phyloP scores from a whole-genome alignment of 768 basidiomycete species.

The Galerina sulciceps region DNA sequence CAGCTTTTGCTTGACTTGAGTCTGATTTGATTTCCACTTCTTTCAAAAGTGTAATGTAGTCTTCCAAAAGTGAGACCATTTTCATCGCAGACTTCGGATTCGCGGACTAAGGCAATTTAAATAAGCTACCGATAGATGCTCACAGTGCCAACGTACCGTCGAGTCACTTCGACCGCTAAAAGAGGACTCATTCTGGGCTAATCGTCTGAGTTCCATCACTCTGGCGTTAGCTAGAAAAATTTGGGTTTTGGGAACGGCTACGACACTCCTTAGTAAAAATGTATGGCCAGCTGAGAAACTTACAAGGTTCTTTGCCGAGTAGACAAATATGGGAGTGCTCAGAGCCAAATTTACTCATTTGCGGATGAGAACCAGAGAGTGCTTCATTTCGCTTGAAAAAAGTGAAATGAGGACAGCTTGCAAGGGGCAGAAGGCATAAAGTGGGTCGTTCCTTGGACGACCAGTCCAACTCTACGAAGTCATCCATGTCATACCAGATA shows the following conservation, averaged over 20 bases:
- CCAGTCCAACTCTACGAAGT: slow-evolving; percentile 84
- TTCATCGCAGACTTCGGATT: slow-evolving; percentile 26
- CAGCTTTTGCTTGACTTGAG: slow-evolving; percentile 30
- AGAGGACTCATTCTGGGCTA: slow-evolving; percentile 5
- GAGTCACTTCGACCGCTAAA: slow-evolving; percentile 4
- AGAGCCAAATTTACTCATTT: slow-evolving; percentile 79
- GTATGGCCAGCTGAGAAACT: slow-evolving; percentile 27
- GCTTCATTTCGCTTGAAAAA: slow-evolving; percentile 72
- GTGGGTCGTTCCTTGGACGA: slow-evolving; percentile 53
- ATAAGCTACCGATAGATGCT: not conserved
- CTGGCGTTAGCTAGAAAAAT: slow-evolving; percentile 60
- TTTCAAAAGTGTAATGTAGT: slow-evolving; percentile 61
- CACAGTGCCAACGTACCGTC: slow-evolving; percentile 10
- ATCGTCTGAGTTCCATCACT: slow-evolving; percentile 49
- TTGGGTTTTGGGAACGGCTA: slow-evolving; percentile 71
- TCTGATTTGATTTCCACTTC: slow-evolving; percentile 40
- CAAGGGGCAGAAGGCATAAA: slow-evolving; percentile 72
- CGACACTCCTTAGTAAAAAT: slow-evolving; percentile 1
- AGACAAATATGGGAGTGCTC: slow-evolving; percentile 86
- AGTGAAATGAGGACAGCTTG: slow-evolving; percentile 81
- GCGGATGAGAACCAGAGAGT: slow-evolving; percentile 40
- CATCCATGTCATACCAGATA: slow-evolving; percentile 77
- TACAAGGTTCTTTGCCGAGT: slow-evolving; percentile 74
- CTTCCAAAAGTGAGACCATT: slow-evolving; percentile 63
- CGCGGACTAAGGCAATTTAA: not conserved